Percentiles rank a stretch among this genome's conserved stretches.
Conservation (phyloP, 2,329 filamentous ascomycete species). For the Nannizziopsis arthrosporioides region DNA sequence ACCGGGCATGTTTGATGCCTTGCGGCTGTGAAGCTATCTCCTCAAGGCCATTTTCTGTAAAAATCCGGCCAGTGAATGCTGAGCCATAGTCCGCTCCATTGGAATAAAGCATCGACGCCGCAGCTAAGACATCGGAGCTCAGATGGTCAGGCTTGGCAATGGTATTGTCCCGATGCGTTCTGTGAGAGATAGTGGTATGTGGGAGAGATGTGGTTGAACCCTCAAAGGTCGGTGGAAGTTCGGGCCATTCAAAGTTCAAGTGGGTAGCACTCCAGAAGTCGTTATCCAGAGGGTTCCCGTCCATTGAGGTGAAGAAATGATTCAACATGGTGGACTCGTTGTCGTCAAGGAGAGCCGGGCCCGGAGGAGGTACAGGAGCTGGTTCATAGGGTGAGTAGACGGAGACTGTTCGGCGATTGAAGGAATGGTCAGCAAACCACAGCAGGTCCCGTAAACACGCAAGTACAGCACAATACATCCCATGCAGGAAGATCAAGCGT, state of each 20-base stretch:
- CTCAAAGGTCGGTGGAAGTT: slow-evolving; percentile 54
- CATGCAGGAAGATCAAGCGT: too few relatives aligned
- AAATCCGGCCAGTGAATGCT: slow-evolving; percentile 22
- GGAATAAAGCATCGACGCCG: slow-evolving; percentile 40
- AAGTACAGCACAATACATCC: too few relatives aligned
- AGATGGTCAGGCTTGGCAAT: slow-evolving; percentile 20
- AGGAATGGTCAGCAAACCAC: neutral
- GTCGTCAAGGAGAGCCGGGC: slow-evolving; percentile 54
- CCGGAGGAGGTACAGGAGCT: slow-evolving; percentile 52
- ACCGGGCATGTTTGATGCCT: slow-evolving; percentile 1
- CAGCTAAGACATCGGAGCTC: slow-evolving; percentile 45
- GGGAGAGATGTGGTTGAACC: slow-evolving; percentile 51
- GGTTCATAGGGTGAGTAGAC: slow-evolving; percentile 31
- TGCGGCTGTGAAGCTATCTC: slow-evolving; percentile 3
- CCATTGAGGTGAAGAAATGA: slow-evolving; percentile 35
- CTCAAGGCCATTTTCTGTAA: slow-evolving; percentile 13
- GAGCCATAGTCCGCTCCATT: slow-evolving; percentile 25
- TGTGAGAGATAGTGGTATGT: neutral
- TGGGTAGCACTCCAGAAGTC: slow-evolving; percentile 25
- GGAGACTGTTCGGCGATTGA: neutral
- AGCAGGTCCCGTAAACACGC: too few relatives aligned
- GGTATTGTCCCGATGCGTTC: neutral
- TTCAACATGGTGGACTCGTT: slow-evolving; percentile 45
- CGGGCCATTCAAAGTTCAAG: slow-evolving; percentile 30
- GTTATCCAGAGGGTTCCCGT: slow-evolving; percentile 27